Evolutionary conservation across 805 yeast genomes (phyloP).

Genomic region (Zygoascus biomembranicola): DNA sequence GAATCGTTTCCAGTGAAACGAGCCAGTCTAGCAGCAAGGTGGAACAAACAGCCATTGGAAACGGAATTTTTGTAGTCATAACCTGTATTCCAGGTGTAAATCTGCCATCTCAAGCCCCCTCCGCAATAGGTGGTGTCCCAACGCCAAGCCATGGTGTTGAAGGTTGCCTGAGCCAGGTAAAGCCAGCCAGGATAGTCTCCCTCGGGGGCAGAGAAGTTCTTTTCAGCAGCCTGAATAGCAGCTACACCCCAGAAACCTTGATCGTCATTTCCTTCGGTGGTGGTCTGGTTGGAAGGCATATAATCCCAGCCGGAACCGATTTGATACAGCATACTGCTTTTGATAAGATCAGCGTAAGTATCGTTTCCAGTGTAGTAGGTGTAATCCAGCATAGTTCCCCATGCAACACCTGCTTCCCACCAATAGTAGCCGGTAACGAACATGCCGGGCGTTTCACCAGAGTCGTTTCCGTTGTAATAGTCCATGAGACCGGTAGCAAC

Average conservation of each 20-base stretch:
- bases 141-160: constrained; percentile 71
- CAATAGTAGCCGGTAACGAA: constrained; percentile 71
- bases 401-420: constrained; percentile 89
- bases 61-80: constrained; percentile 83
- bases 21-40: constrained; percentile 74
- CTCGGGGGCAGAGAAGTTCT: constrained; percentile 69
- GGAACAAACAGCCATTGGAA: constrained; percentile 76
- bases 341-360: constrained; percentile 52
- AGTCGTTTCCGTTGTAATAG: constrained; percentile 60
- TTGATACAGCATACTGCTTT: constrained; percentile 57
- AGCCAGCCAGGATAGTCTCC: constrained; percentile 59
- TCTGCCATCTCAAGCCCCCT: constrained; percentile 92
- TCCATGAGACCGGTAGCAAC: constrained; percentile 69
- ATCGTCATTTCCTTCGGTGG: constrained; percentile 88
- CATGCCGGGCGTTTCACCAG: constrained; percentile 68
- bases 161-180: constrained; percentile 72
- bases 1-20: constrained; percentile 65
- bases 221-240: constrained; percentile 75
- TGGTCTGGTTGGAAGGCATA: constrained; percentile 71
- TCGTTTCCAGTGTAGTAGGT: constrained; percentile 58
- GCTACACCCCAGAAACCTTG: constrained; percentile 92
- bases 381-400: constrained; percentile 62
- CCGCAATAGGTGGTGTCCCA: constrained; percentile 61
- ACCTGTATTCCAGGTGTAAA: constrained; percentile 81
- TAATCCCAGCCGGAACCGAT: constrained; percentile 57